These are phyloP conservation scores for Neohortaea acidophila DNA, from an alignment of 495 filamentous ascomycete species.

Conservation along the genomic window DNA sequence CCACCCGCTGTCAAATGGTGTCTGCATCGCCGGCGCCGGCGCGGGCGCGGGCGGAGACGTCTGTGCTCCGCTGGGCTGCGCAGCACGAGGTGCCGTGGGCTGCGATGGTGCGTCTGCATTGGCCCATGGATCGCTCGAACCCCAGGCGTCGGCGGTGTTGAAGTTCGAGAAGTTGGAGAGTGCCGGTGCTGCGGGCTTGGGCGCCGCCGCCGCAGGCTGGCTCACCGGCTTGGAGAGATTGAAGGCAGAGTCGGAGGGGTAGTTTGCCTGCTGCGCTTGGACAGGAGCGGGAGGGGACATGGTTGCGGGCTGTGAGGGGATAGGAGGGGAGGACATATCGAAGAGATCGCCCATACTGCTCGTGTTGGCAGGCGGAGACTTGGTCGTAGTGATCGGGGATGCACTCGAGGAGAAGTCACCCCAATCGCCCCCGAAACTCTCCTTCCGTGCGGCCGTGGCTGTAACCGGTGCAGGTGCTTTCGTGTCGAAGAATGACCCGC, in stretches of 20 bases:
- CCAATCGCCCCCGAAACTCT: constrained; percentile 19
- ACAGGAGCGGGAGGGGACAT: neutral
- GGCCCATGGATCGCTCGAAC: constrained; percentile 31
- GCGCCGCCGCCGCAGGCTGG: constrained; percentile 23
- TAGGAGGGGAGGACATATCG: constrained; percentile 47
- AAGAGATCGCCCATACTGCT: constrained; percentile 59
- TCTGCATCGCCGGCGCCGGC: constrained; percentile 11
- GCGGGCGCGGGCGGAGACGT: constrained; percentile 5
- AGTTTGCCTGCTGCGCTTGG: constrained; percentile 10
- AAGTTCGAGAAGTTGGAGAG: constrained; percentile 33
- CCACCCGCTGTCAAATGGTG: constrained; percentile 14
- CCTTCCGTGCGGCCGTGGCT: constrained; percentile 7
- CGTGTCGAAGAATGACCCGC: constrained; percentile 63
- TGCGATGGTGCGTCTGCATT: constrained; percentile 18
- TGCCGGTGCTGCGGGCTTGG: constrained; percentile 17
- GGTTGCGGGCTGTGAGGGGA: constrained; percentile 21
- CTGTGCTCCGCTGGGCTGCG: constrained; percentile 3
- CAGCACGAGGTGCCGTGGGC: too few species aligned
- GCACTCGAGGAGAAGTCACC: constrained; percentile 27
- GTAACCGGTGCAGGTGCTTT: constrained; percentile 20
- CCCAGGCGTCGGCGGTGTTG: constrained; percentile 35
- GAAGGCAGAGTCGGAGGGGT: constrained; percentile 46
- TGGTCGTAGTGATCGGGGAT: neutral
- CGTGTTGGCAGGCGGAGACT: constrained; percentile 36
- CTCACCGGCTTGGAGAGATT: constrained; percentile 50